Percentiles rank a stretch among this genome's conserved stretches.
Evolutionary conservation across 2,329 filamentous ascomycete species (phyloP).

Genomic region (Tolypocladium endophyticum): DNA sequence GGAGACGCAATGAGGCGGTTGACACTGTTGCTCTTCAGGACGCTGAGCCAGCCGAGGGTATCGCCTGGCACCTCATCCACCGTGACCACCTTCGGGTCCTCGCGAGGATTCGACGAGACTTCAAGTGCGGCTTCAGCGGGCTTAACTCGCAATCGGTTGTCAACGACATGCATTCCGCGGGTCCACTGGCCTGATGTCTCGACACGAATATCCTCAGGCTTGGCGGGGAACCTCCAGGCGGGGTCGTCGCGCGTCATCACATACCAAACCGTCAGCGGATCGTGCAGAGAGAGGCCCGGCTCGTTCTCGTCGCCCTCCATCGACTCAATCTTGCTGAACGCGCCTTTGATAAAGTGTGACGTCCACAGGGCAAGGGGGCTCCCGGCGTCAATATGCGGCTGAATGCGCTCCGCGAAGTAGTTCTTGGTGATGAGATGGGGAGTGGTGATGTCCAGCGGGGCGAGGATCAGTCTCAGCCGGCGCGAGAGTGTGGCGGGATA

Average conservation of each 20-base stretch:
- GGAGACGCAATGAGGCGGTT: constrained; percentile 62
- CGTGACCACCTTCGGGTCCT: constrained; percentile 26
- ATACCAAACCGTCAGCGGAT: constrained; percentile 73
- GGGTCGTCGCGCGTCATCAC: constrained; percentile 51
- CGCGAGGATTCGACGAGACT: constrained; percentile 29
- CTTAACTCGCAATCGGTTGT: constrained; percentile 54
- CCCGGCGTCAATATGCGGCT: constrained; percentile 44
- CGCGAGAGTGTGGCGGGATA: constrained; percentile 57
- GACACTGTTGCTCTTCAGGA: constrained; percentile 67
- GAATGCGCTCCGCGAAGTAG: constrained; percentile 47
- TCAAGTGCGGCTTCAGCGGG: constrained; percentile 31
- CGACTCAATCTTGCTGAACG: constrained; percentile 56
- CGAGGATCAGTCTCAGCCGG: constrained; percentile 56
- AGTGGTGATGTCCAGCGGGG: constrained; percentile 69
- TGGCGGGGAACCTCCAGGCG: constrained; percentile 44
- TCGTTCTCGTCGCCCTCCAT: constrained; percentile 48
- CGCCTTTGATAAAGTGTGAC: constrained; percentile 58
- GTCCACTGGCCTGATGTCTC: constrained; percentile 94
- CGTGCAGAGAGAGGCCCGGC: constrained; percentile 59
- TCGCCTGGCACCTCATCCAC: constrained; percentile 55
- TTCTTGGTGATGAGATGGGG: constrained; percentile 53
- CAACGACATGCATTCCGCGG: constrained; percentile 77
- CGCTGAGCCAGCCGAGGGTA: constrained; percentile 64
- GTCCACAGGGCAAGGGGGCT: constrained; percentile 69
- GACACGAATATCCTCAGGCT: constrained; percentile 73